Percentiles rank a stretch among this genome's conserved stretches.
Conservation (phyloP, 2,329 filamentous ascomycete genomes). For the Calonectria multiphialidica region DNA sequence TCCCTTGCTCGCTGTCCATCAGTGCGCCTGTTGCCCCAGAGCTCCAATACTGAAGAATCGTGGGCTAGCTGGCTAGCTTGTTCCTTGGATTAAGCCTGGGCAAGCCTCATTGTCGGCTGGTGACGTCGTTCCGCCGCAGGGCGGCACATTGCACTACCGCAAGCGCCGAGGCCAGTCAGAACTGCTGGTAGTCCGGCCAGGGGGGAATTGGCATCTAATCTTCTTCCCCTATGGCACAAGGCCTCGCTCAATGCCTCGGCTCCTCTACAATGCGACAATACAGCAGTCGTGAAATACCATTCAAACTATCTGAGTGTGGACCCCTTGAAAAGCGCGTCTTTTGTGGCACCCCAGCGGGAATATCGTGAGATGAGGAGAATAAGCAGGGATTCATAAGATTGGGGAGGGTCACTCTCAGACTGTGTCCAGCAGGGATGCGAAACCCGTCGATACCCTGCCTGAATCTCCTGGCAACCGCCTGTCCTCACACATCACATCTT, state of each 20-base stretch:
- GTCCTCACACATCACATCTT: conserved; percentile 1
- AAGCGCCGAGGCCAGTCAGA: conserved; percentile 29
- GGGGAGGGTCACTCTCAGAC: conserved; percentile 32
- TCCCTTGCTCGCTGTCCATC: conserved; percentile 17
- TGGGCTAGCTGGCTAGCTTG: conserved; percentile 19
- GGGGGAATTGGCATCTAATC: neutral
- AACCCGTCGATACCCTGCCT: conserved; percentile 29
- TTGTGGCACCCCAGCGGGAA: conserved; percentile 9
- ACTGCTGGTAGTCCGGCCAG: neutral
- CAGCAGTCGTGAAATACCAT: conserved; percentile 21
- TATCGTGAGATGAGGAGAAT: conserved; percentile 11
- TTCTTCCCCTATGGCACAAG: neutral
- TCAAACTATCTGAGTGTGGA: conserved; percentile 32
- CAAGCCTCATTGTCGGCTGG: conserved; percentile 31
- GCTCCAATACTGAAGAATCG: conserved; percentile 24
- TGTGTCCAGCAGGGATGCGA: conserved; percentile 36
- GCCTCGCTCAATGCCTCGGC: conserved; percentile 16
- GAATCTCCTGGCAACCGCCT: conserved; percentile 5
- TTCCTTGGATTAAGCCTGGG: conserved; percentile 26
- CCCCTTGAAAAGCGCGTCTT: conserved; percentile 11
- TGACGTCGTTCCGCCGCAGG: conserved; percentile 31
- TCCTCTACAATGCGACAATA: conserved; percentile 21
- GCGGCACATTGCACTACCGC: conserved; percentile 23
- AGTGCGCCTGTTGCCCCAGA: conserved; percentile 25
- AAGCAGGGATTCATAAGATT: conserved; percentile 39